Conservation (phyloP, 106 monocot species). For the Allium cepa region DNA sequence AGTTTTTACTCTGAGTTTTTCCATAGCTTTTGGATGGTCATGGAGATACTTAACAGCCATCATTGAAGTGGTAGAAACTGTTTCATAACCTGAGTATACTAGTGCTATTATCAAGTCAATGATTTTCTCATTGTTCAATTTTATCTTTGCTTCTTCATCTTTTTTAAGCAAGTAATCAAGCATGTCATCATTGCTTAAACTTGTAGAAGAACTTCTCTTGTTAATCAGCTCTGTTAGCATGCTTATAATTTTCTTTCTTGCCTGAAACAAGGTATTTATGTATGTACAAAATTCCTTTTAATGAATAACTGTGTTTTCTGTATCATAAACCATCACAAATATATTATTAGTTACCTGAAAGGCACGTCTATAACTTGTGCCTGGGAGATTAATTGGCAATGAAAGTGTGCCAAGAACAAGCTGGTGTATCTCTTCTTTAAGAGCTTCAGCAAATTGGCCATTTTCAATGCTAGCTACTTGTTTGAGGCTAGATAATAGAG, state of each 20-base stretch:
- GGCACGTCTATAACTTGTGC: constrained; percentile 58
- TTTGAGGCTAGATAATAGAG: constrained; percentile 61
- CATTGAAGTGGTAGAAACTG: constrained; percentile 90
- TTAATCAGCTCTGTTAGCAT: constrained; percentile 53
- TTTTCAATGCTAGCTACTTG: constrained; percentile 65
- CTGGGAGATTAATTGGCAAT: constrained; percentile 81
- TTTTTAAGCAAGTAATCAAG: constrained; percentile 42
- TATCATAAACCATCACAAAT: neutral
- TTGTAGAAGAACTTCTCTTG: constrained; percentile 34
- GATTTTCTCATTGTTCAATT: constrained; percentile 76
- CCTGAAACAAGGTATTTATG: constrained; percentile 28
- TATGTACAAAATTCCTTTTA: neutral
- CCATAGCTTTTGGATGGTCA: constrained; percentile 75
- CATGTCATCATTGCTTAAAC: constrained; percentile 50
- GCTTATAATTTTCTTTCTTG: constrained; percentile 59
- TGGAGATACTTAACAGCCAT: constrained; percentile 91
- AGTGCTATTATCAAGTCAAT: constrained; percentile 83
- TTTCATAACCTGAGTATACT: constrained; percentile 88
- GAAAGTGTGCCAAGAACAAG: constrained; percentile 80
- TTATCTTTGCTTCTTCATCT: constrained; percentile 26
- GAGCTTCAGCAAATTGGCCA: constrained; percentile 44
- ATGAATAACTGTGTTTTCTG: neutral
- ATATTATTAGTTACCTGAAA: constrained; percentile 33
- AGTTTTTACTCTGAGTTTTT: constrained; percentile 66
- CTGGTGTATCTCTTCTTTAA: constrained; percentile 60